Conservation (phyloP, 1,284 basidiomycete genomes). For the Porodaedalea pini region DNA sequence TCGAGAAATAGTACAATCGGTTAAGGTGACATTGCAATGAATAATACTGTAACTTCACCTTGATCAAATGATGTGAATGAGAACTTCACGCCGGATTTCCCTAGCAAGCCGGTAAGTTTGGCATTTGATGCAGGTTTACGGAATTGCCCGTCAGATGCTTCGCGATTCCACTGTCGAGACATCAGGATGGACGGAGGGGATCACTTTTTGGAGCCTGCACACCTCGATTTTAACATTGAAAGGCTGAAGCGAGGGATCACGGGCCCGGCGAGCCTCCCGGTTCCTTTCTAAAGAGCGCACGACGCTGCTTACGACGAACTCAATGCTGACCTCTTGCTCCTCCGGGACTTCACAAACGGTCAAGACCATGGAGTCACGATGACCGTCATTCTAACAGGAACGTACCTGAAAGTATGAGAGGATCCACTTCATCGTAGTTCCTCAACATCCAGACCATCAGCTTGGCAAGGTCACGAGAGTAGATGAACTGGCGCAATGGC, state of each 20-base stretch:
- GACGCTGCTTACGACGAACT: slow-evolving; percentile 78
- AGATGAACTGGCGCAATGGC: slow-evolving; percentile 90
- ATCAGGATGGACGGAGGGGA: slow-evolving; percentile 21
- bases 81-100: slow-evolving; percentile 50
- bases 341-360: slow-evolving; percentile 61
- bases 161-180: slow-evolving; percentile 41
- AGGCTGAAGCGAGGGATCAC: slow-evolving; percentile 25
- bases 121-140: slow-evolving; percentile 92
- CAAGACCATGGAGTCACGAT: neutral
- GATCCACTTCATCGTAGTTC: slow-evolving; percentile 85
- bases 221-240: slow-evolving; percentile 16
- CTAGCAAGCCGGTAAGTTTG: slow-evolving; percentile 66
- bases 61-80: slow-evolving; percentile 82
- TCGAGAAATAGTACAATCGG: neutral
- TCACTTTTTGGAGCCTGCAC: neutral
- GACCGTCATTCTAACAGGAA: neutral
- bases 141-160: slow-evolving; percentile 75
- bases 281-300: slow-evolving; percentile 56
- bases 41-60: slow-evolving; percentile 41
- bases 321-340: slow-evolving; percentile 87
- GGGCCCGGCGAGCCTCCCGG: slow-evolving; percentile 57
- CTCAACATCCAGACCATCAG: slow-evolving; percentile 89
- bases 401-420: slow-evolving; percentile 80
- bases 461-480: slow-evolving; percentile 88
- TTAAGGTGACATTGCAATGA: neutral